Evolutionary conservation across 208 protist genomes (phyloP), one percentile per base, ranked within the genome.

Genomic region (Phytomonas sp.): DNA sequence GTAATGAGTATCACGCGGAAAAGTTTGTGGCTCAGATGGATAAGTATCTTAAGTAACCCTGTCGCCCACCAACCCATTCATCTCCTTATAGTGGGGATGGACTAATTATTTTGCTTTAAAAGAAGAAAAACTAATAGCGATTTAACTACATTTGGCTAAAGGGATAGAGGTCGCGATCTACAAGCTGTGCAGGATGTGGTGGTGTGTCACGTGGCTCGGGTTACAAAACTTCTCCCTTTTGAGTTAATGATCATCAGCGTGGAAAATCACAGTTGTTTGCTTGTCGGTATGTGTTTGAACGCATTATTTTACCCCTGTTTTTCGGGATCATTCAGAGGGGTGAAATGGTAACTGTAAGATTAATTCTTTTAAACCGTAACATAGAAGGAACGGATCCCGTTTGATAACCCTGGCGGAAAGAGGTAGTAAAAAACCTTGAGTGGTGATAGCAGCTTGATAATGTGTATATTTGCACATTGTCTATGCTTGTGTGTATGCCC

Each of bases 41-140:
- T 30, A 74, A 68, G 32, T 26, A 74, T 30, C 0, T 73, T 29
- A 67, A 67, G 32, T 43, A 67, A 63, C 60, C 20, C 63, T 34
- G 6, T 34, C 33, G 33, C 33, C 33, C 33, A 34, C 33, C 1
- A 34, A 34, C 33, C 68, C 60, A 69, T 17, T 63, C 13, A 62
- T 74, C 7, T 6, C 5, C 66, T 15, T 7, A 32, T 56, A 74
- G 7, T 46, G 40, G 11, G 11, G 15, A 46, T 9, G 40, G 15
- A 46, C 40, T 46, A 46, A 46, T 2, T 17, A 46, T 20, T 9
- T 46, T 46, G 40, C 40, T 46, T 46, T 34, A 7, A 34, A 46
- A 46, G n/a, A n/a, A n/a, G n/a, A n/a, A 23, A 63, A 23, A 63
- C 15, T 23, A 23, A 63, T 63, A 63, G 8, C 8, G 8, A 63